Evolutionary conservation across 139 green algal genomes (phyloP), one percentile per base, ranked within the genome.

Genomic region (Edaphochlamys debaryana): DNA sequence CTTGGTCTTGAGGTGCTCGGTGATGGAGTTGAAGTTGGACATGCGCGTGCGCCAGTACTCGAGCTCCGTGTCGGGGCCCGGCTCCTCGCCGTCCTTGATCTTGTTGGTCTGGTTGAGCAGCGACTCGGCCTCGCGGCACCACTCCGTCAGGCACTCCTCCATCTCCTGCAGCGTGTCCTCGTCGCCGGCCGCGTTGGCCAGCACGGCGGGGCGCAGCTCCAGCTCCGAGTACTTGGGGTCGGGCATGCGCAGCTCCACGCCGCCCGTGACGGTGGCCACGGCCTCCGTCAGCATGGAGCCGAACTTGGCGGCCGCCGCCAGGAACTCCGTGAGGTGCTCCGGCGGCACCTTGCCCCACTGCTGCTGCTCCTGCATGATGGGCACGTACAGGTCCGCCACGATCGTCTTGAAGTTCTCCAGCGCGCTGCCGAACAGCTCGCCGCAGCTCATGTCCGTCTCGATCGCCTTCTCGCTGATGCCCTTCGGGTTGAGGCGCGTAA

Each of bases 31-130:
- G 80, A 98, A 93, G 88, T 94, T 95, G 34, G 90, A 88, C 91
- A 96, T 95, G 34, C 94, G 90, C 0, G 79, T 84, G 34, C 95
- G 90, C 96, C 96, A 98, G 90, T 94, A 96, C 79, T 96, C 90
- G 13, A 98, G 87, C 93, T 98, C 96, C 32, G 92, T 94, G 82
- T 96, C 92, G 19, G 96, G 96, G 1, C 95, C 95, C 60, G 87
- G 89, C 80, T 95, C 90, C 38, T 93, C 90, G 30, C 80, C 87
- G 52, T 91, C 89, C 79, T 90, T 88, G 67, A 91, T 91, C 48
- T 78, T 85, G 73, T 90, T 90, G 67, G 80, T 91, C 77, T 90
- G 76, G 37, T 87, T 79, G 36, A 94, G 87, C 69, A 95, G 81
- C 50, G 30, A 29, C 87, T 95, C 91, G 6, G 85, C 88, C 67